Base-by-base conservation (phyloP, 768 basidiomycete species). In the Cyclocybe cylindracea region DNA sequence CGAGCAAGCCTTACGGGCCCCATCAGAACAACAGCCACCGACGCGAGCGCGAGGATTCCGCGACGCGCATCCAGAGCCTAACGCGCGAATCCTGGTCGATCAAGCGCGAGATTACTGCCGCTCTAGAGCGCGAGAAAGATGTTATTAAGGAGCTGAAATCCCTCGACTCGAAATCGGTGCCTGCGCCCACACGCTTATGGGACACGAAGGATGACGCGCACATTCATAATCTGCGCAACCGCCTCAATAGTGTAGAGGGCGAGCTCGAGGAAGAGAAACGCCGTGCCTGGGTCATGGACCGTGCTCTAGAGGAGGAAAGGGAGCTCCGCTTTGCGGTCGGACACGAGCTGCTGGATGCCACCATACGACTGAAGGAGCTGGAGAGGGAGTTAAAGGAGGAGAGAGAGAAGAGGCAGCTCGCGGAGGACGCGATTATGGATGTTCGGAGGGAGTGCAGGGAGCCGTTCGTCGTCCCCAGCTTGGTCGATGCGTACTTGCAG, bases 381-480 rank as follows among this genome's bases (percentile, higher is more conserved):
- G 66, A 77, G 46, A 44, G 41, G 4, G 69, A 79, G 31, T 50
- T 82, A 18, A 63, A 46, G 29, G 53, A 56, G 2, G 80, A 80
- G 62, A 67, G 66, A 10, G 55, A 55, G 39, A 59, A 56, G 46
- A 64, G 79, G 34, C 33, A 63, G n/a, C 73, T 74, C 50, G 75
- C 74, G 3, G 84, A 85, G 54, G 64, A 60, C 10, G 63, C 67
- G 10, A 56, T 84, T 51, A 59, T 56, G 42, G 82, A 83, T 16
- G 67, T 86, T 11, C 67, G 76, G 53, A 66, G 71, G 40, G 84
- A 86, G 61, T 75, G 76, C 46, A 67, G 63, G 46, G 62, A 70
- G 49, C 84, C 83, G 11, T 86, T 85, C 53, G 68, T 84, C 37
- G 80, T 82, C 5, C 82, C 82, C 13, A 79, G 77, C 9, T 61